Evolutionary conservation across 495 filamentous ascomycete species (phyloP), one percentile per base, ranked within the genome.

Genomic region (Collariella sp.): DNA sequence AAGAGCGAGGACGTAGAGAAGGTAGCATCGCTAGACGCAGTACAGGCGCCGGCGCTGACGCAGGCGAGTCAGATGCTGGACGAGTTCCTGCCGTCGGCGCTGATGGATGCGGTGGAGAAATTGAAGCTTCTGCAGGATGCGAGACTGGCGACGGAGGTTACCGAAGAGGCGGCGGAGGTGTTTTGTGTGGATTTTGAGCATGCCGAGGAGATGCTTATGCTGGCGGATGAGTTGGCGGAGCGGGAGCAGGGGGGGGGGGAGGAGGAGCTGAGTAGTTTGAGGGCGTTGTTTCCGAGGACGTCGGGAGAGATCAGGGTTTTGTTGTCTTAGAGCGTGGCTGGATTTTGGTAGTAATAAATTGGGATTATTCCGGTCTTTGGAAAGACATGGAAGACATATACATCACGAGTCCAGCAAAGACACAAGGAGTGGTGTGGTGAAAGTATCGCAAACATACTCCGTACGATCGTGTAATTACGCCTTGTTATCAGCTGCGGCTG

Each of bases 101-200:
- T 95, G 16, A 93, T 96, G 80, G 93, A 98, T 65, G 89, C 91
- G 3, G 78, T 83, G 52, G 83, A 93, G 55, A 85, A 89, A 51
- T 67, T 98, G 41, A 85, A 84, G 58, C 73, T 77, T 12, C 69
- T 97, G 12, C 81, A 82, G 55, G 87, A 85, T 52, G 74, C 84
- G 7, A 77, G 71, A 55, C 72, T 95, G 40, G 83, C 84, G 15
- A 80, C 84, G 38, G 79, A 84, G 41, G 79, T 95, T 33, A 91
- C 85, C 2, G 86, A 91, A 60, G 82, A 88, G 61, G 91, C 90
- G 0, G 88, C 90, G 0, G 86, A 87, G 59, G 78, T 74, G 49
- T 97, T 98, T 71, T 94, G 90, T 57, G 82, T 82, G 16, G 89
- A 95, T 60, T 98, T 98, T 69, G 89, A 91, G 71, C 84, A 84